These are phyloP conservation scores for Termitomyces sp. DNA, from an alignment of 768 basidiomycete species.

Conservation along the genomic window DNA sequence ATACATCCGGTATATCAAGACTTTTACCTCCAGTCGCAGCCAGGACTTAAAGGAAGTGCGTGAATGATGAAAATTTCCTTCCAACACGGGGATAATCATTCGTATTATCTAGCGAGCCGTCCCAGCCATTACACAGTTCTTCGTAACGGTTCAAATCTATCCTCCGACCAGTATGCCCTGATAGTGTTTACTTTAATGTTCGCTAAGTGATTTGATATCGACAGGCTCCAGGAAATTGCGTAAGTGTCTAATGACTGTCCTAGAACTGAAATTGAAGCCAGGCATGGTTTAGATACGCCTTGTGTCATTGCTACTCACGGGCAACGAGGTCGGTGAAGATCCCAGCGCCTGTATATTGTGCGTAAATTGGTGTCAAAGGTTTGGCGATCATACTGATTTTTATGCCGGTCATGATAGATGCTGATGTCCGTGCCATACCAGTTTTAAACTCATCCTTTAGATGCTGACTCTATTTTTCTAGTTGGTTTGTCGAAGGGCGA, in stretches of 20 bases:
- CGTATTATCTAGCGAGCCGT: slow-evolving; percentile 35
- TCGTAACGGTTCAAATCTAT: slow-evolving; percentile 22
- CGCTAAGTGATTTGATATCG: neutral
- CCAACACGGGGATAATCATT: neutral
- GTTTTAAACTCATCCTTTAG: neutral
- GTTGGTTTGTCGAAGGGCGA: slow-evolving; percentile 51
- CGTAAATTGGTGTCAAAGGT: slow-evolving; percentile 14
- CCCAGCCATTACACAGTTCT: slow-evolving; percentile 56
- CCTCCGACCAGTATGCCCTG: slow-evolving; percentile 17
- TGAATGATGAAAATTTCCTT: neutral
- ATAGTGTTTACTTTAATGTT: slow-evolving; percentile 7
- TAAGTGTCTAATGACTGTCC: slow-evolving; percentile 32
- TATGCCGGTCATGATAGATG: slow-evolving; percentile 30
- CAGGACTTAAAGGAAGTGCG: slow-evolving; percentile 45
- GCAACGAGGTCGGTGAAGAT: slow-evolving; percentile 71
- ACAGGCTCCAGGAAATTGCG: slow-evolving; percentile 39
- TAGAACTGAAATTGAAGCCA: neutral
- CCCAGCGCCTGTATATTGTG: slow-evolving; percentile 69
- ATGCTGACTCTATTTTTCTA: slow-evolving; percentile 15
- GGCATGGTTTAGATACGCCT: slow-evolving; percentile 22
- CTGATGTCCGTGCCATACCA: slow-evolving; percentile 37
- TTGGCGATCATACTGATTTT: neutral
- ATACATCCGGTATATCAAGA: slow-evolving; percentile 52
- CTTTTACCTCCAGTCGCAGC: slow-evolving; percentile 57
- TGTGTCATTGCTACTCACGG: slow-evolving; percentile 66